Evolutionary conservation across 352 stramenopile species (phyloP).

Genomic region (Blastocystis sp.): DNA sequence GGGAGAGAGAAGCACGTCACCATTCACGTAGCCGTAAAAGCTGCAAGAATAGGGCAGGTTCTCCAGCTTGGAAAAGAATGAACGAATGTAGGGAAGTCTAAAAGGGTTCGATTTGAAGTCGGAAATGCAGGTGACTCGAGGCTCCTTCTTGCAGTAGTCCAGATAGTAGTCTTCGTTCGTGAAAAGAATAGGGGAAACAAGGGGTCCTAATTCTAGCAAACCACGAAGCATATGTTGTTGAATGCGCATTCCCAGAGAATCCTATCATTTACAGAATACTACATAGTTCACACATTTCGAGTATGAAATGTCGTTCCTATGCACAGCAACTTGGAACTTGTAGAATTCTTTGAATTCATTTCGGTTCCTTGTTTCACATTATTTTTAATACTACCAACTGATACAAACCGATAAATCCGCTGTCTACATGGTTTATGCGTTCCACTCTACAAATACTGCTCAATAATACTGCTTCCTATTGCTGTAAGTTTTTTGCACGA

Average conservation of each 20-base stretch:
- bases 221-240: conserved; percentile 27
- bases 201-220: not conserved
- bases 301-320: conserved; percentile 38
- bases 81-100: conserved; percentile 44
- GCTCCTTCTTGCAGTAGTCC: not conserved
- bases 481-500: too few species aligned
- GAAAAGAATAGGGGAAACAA: conserved; percentile 4
- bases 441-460: too few species aligned
- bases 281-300: not conserved
- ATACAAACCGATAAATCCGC: too few species aligned
- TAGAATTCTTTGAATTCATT: too few species aligned
- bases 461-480: too few species aligned
- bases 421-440: too few species aligned
- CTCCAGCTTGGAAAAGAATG: conserved; percentile 7
- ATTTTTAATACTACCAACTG: too few species aligned
- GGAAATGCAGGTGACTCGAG: not conserved
- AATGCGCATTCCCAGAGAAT: not conserved
- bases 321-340: not conserved
- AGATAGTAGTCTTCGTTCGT: conserved; percentile 28
- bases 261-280: not conserved
- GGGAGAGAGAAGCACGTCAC: conserved; percentile 32
- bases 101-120: conserved; percentile 21
- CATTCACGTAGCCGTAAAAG: conserved; percentile 46
- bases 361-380: too few species aligned
- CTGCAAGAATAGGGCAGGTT: not conserved